phyloP scores from a whole-genome alignment of 768 basidiomycete genomes.

The Boletus insuetus region DNA sequence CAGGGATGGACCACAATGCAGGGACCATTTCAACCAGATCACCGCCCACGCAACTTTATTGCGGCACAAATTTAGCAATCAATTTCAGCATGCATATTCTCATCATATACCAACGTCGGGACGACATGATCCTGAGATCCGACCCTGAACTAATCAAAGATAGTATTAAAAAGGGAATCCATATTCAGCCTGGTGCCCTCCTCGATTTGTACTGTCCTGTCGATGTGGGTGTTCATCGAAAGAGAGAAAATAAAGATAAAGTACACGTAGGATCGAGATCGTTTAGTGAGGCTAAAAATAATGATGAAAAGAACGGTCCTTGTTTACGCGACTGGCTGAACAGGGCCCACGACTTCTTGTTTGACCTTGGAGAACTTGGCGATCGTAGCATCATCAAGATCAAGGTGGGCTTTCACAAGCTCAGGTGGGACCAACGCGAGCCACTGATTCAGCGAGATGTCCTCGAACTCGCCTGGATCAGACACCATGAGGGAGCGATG shows the following conservation, averaged over 20 bases:
- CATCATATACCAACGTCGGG: neutral
- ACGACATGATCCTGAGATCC: neutral
- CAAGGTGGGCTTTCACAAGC: slow-evolving; percentile 62
- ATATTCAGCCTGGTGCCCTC: neutral
- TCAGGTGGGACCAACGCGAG: slow-evolving; percentile 57
- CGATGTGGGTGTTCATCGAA: neutral
- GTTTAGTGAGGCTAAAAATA: neutral
- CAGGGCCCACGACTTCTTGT: slow-evolving; percentile 42
- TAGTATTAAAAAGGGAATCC: no score
- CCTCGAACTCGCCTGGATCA: slow-evolving; percentile 45
- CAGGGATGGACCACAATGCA: no score
- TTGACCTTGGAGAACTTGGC: slow-evolving; percentile 50
- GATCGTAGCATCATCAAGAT: slow-evolving; percentile 50
- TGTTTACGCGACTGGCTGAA: neutral
- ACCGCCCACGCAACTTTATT: no score
- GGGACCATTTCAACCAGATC: no score
- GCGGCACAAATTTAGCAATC: no score
- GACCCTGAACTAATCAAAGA: neutral
- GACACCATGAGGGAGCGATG: neutral
- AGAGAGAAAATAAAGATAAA: neutral
- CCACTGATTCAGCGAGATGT: slow-evolving; percentile 60
- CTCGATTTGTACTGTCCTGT: neutral
- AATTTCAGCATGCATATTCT: neutral
- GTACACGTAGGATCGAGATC: slow-evolving; percentile 12
- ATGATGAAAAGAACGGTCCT: neutral